A percentile compares a stretch with the other conserved stretches of the same genome.
Evolutionary conservation across 192 early-diverging fungal species (phyloP).

Genomic region (Cetraspora pellucida): DNA sequence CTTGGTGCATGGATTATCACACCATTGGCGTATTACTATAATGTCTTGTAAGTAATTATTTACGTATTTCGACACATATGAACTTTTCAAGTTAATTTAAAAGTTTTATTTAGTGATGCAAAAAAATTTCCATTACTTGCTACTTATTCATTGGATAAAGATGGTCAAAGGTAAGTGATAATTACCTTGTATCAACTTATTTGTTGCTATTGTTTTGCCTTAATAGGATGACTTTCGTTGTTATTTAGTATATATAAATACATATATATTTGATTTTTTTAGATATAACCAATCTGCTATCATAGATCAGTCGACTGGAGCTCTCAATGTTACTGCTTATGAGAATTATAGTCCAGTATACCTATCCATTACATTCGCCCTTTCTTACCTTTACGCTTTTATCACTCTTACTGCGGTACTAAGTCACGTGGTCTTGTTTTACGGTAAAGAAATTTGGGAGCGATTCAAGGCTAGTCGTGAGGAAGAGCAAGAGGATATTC

Average conservation of each 20-base stretch:
- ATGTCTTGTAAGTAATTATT: slow-evolving; percentile 18
- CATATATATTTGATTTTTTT: too few species aligned
- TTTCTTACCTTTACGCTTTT: slow-evolving; percentile 61
- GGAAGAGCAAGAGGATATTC: slow-evolving; percentile 25
- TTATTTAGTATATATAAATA: too few species aligned
- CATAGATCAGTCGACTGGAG: slow-evolving; percentile 38
- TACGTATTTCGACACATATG: background rate
- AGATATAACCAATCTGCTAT: slow-evolving; percentile 57
- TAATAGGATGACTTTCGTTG: too few species aligned
- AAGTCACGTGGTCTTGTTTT: slow-evolving; percentile 56
- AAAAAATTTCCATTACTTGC: background rate
- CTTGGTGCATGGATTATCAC: slow-evolving; percentile 38
- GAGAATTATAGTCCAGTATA: slow-evolving; percentile 57
- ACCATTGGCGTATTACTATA: background rate
- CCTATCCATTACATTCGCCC: slow-evolving; percentile 61
- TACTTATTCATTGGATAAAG: slow-evolving; percentile 2
- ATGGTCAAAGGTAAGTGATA: slow-evolving; percentile 10
- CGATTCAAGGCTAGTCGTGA: slow-evolving; percentile 34
- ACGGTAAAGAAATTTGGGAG: slow-evolving; percentile 60
- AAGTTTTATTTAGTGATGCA: background rate
- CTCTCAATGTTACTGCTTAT: slow-evolving; percentile 57
- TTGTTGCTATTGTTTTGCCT: background rate
- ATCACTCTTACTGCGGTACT: slow-evolving; percentile 61
- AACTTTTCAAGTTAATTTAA: background rate
- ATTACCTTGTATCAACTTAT: too few species aligned